A percentile compares a stretch with the other conserved stretches of the same genome.
Evolutionary conservation across 2,329 filamentous ascomycete species (phyloP).

Genomic region (Hortaea werneckii): DNA sequence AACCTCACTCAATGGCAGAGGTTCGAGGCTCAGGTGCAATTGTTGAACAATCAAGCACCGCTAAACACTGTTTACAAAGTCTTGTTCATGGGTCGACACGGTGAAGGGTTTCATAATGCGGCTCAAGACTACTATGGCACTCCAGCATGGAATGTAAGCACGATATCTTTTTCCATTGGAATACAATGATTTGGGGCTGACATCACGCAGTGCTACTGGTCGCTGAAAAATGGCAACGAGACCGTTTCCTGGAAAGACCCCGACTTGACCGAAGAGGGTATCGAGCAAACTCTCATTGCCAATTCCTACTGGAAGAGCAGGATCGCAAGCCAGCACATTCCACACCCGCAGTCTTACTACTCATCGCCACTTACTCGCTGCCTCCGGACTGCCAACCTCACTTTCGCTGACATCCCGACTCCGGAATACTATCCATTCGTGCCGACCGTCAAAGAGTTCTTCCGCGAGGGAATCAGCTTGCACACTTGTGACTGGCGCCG

Average conservation of each 20-base stretch:
- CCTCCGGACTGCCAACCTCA: constrained; percentile 51
- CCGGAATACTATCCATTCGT: constrained; percentile 44
- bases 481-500: constrained; percentile 59
- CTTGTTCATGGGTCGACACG: constrained; percentile 60
- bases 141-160: constrained; percentile 54
- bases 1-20: constrained; percentile 54
- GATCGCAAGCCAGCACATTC: constrained; percentile 45
- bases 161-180: constrained; percentile 20
- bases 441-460: constrained; percentile 53
- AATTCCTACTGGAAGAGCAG: constrained; percentile 51
- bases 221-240: constrained; percentile 51
- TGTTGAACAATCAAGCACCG: constrained; percentile 43
- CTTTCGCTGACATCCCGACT: constrained; percentile 47
- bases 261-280: constrained; percentile 47
- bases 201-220: constrained; percentile 46
- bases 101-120: constrained; percentile 55
- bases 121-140: constrained; percentile 58
- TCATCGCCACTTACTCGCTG: constrained; percentile 54
- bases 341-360: constrained; percentile 56
- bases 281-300: constrained; percentile 48
- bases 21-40: constrained; percentile 48
- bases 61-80: constrained; percentile 55
- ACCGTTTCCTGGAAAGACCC: constrained; percentile 56
- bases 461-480: constrained; percentile 56
- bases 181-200: constrained; percentile 43